phyloP scores from a whole-genome alignment of 2,329 filamentous ascomycete genomes.

The Neoscytalidium dimidiatum region DNA sequence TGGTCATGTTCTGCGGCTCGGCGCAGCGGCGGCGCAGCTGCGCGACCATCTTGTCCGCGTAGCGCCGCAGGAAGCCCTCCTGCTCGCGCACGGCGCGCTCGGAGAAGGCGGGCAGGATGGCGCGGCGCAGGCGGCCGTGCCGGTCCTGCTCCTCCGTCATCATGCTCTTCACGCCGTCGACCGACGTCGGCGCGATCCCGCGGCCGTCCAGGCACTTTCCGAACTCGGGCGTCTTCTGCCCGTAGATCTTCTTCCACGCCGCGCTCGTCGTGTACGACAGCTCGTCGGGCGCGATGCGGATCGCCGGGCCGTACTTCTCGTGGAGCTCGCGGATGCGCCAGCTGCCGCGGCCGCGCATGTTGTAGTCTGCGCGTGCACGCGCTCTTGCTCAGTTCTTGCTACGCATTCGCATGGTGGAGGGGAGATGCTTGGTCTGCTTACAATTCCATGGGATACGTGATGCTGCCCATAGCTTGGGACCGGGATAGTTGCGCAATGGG shows the following conservation, averaged over 20 bases:
- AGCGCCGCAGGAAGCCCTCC: constrained; percentile 32
- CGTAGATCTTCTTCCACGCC: constrained; percentile 15
- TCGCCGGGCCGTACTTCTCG: constrained; percentile 5
- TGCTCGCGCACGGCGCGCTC: constrained; percentile 32
- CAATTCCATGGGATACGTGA: not conserved
- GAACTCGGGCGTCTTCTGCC: not conserved
- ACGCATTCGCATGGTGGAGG: not conserved
- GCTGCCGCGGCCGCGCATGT: not conserved
- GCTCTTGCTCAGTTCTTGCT: not conserved
- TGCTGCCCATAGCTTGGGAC: constrained; percentile 22
- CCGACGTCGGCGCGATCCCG: not conserved
- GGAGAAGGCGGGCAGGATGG: constrained; percentile 32
- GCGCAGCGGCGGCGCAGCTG: not conserved
- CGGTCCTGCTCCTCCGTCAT: not conserved
- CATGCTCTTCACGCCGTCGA: not conserved
- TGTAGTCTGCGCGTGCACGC: not conserved
- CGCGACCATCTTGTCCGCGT: constrained; percentile 33
- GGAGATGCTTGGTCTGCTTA: not conserved
- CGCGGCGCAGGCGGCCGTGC: constrained; percentile 22
- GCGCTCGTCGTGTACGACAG: not conserved
- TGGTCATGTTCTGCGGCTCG: not conserved
- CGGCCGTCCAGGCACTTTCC: not conserved
- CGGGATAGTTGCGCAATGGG: constrained; percentile 33
- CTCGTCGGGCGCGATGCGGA: constrained; percentile 14
- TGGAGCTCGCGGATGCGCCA: not conserved